These are phyloP conservation scores for Penicillium egyptiacum DNA, from an alignment of 495 filamentous ascomycete genomes.

Conservation along the genomic window DNA sequence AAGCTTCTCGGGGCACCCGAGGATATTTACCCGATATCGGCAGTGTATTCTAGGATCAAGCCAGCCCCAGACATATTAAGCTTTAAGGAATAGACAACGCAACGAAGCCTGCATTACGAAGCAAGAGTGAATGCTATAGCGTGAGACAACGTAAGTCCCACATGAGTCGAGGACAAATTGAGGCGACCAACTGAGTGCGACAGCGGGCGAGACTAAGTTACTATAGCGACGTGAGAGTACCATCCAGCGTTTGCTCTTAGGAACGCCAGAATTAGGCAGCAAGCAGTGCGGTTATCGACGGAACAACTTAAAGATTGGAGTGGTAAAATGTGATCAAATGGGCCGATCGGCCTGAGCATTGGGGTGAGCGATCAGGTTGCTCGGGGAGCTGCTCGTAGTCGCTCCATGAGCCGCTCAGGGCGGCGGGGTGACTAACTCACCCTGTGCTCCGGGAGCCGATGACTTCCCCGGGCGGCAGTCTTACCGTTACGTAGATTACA, in stretches of 20 bases:
- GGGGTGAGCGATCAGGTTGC: conserved; percentile 13
- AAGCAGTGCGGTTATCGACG: conserved; percentile 12
- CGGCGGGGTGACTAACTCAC: conserved; percentile 2
- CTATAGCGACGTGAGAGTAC: conserved; percentile 8
- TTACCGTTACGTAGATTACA: not conserved
- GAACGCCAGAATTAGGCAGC: conserved; percentile 7
- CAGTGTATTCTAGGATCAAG: no score
- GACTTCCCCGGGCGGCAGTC: not conserved
- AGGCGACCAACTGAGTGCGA: not conserved
- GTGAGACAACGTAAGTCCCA: no score
- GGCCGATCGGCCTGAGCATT: conserved; percentile 12
- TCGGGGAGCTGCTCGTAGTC: not conserved
- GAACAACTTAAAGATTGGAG: conserved; percentile 1
- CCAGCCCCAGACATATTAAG: no score
- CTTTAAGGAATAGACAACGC: no score
- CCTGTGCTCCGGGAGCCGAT: conserved; percentile 1
- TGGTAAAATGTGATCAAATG: conserved; percentile 8
- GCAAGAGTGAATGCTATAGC: no score
- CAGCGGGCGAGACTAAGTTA: no score
- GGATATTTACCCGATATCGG: no score
- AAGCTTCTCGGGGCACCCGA: no score
- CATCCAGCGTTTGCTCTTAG: conserved; percentile 8
- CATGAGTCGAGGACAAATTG: no score
- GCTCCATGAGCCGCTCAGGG: not conserved
- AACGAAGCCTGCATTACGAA: no score